Evolutionary conservation across 2,329 filamentous ascomycete genomes (phyloP), one percentile per base, ranked within the genome.

Genomic region (Penicillium sp.): DNA sequence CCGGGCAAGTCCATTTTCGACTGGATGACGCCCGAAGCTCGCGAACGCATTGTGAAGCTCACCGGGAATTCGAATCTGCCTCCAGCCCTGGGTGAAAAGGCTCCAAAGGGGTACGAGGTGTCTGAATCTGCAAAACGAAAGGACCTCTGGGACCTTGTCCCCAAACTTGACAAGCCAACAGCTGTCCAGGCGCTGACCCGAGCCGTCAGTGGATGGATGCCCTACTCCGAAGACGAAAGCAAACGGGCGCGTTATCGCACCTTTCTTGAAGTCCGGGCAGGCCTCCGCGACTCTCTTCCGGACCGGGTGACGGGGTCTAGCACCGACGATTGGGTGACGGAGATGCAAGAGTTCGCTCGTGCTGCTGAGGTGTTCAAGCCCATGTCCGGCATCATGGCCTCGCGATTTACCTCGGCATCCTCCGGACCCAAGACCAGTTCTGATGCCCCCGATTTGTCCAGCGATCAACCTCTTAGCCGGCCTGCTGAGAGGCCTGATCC

Each of bases 1-100:
- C 90, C 90, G 0, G 87, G 88, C 1, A 96, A 97, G 69, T 97
- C 93, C 0, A 83, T 98, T 2, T 98, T 97, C 63, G 90, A 97
- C 66, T 98, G 86, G 64, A 77, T 98, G 50, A 86, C 86, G 0
- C 75, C 87, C 0, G 78, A 85, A 21, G 81, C 86, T 3, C 81
- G 93, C 46, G 84, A 91, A 36, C 80, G 83, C 17, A 77, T 98
- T 30, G 88, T 78, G 3, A 75, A 80, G 8, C 82, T 82, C 1
- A 88, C 87, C 2, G 90, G 90, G 1, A 88, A 82, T 41, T 67
- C 68, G 2, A 79, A 91, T 57, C 77, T 98, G 2, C 93, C 93
- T 0, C 79, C 81, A 6, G 93, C 84, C 0, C 71, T 83, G 1
- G 82, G 86, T 36, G 87, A 96, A 67, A 73, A 84, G 18, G 73